These are phyloP conservation scores for Fusarium acutatum DNA, from an alignment of 2,329 filamentous ascomycete species.

Conservation along the genomic window DNA sequence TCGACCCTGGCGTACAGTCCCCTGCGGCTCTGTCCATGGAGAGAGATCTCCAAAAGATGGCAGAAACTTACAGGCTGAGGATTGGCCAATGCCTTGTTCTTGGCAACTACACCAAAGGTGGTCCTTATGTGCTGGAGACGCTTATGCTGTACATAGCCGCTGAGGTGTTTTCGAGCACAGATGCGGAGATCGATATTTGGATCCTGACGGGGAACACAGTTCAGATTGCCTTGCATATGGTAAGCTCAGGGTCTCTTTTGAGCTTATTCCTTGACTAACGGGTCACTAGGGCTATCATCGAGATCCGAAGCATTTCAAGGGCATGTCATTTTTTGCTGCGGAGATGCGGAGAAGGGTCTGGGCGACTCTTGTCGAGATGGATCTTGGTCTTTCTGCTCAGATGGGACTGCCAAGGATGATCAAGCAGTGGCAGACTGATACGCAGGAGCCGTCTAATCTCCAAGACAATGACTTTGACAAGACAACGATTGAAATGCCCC, in stretches of 20 bases:
- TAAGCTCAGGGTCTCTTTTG: not conserved
- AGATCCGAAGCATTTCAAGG: slow-evolving; percentile 53
- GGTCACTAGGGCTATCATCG: slow-evolving; percentile 51
- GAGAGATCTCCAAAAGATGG: not conserved
- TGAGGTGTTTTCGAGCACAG: slow-evolving; percentile 43
- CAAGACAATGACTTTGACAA: slow-evolving; percentile 54
- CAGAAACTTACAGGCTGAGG: not conserved
- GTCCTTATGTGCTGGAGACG: slow-evolving; percentile 52
- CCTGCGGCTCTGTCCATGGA: not conserved
- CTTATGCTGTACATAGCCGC: slow-evolving; percentile 47
- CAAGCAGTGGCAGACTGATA: slow-evolving; percentile 51
- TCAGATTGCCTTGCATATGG: slow-evolving; percentile 46
- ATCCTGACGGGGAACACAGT: slow-evolving; percentile 46
- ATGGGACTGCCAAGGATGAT: slow-evolving; percentile 57
- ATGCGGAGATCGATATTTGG: slow-evolving; percentile 48
- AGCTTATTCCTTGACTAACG: not conserved
- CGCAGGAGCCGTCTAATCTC: slow-evolving; percentile 53
- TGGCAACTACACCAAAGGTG: slow-evolving; percentile 53
- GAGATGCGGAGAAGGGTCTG: slow-evolving; percentile 58
- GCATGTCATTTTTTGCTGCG: slow-evolving; percentile 50
- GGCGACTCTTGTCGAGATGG: slow-evolving; percentile 51
- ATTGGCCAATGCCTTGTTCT: slow-evolving; percentile 47
- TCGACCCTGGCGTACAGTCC: not conserved
- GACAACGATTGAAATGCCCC: not conserved
- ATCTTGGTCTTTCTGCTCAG: slow-evolving; percentile 54